These are phyloP conservation scores for Aspergillus flavus DNA, from an alignment of 2,329 filamentous ascomycete species.

Conservation along the genomic window DNA sequence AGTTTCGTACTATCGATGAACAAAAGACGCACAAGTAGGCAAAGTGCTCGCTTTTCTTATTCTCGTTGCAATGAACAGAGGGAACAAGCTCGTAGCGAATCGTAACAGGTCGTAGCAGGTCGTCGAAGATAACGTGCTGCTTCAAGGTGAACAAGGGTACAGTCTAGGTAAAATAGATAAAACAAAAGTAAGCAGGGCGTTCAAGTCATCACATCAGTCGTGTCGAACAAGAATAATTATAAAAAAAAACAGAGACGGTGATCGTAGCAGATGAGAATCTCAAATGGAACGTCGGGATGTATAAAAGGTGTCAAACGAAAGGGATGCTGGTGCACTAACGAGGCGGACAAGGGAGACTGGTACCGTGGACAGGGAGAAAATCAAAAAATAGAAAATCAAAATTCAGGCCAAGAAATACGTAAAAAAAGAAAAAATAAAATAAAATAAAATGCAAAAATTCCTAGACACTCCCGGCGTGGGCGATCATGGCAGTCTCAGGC, in stretches of 20 bases:
- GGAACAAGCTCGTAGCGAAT: conserved; percentile 21
- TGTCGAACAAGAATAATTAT: conserved; percentile 9
- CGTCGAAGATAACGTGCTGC: conserved; percentile 19
- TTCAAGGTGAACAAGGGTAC: conserved; percentile 12
- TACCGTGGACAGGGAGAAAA: conserved; percentile 6
- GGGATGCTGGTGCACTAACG: conserved; percentile 22
- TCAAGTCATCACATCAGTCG: conserved; percentile 23
- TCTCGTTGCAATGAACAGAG: conserved; percentile 13
- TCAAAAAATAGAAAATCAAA: conserved; percentile 27
- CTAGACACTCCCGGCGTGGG: conserved; percentile 18
- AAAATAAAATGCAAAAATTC: conserved; percentile 28
- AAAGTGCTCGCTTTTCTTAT: conserved; percentile 8
- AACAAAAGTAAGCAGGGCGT: conserved; percentile 16
- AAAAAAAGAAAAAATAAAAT: conserved; percentile 2
- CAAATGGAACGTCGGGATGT: conserved; percentile 18
- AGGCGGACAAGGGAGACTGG: conserved; percentile 32
- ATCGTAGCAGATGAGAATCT: not conserved
- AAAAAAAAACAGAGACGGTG: conserved; percentile 13
- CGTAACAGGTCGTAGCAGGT: conserved; percentile 36
- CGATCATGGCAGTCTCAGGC: conserved; percentile 9
- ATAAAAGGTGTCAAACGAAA: conserved; percentile 30
- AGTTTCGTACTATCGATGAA: not conserved
- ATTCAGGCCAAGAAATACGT: conserved; percentile 18
- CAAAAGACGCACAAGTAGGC: conserved; percentile 10
- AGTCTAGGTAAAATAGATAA: conserved; percentile 20